Percentiles rank a stretch among this genome's conserved stretches.
Conservation (phyloP, 1,284 basidiomycete species). For the Cystobasidium slooffiae region DNA sequence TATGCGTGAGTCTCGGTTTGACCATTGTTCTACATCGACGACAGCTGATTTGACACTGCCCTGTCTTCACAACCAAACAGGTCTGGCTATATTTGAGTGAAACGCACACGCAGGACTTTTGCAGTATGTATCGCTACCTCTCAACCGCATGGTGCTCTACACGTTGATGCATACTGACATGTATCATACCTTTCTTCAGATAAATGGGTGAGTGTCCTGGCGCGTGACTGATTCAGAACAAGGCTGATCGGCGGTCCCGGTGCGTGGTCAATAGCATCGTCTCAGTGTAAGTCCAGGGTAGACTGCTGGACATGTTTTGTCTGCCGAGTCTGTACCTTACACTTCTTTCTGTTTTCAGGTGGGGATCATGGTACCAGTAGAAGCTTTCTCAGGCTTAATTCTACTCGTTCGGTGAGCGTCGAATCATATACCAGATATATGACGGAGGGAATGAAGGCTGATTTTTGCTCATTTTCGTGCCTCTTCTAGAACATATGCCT, state of each 20-base stretch:
- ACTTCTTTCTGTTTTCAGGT: background rate
- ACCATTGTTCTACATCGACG: background rate
- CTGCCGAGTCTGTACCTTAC: background rate
- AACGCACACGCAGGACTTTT: conserved; percentile 4
- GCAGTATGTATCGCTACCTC: background rate
- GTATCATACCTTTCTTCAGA: background rate
- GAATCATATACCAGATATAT: background rate
- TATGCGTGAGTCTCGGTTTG: conserved; percentile 3
- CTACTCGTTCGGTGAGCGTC: conserved; percentile 25
- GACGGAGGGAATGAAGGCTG: background rate
- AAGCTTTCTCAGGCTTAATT: conserved; percentile 22
- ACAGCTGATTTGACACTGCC: background rate
- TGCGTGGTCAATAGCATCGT: conserved; percentile 12
- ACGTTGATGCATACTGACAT: background rate
- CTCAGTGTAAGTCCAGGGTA: background rate
- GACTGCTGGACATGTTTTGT: background rate
- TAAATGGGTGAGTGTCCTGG: conserved; percentile 4
- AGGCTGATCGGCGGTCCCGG: background rate
- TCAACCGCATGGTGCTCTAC: background rate
- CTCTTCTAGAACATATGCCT: conserved; percentile 17
- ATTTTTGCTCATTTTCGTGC: background rate
- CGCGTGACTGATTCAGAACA: background rate
- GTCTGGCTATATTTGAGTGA: conserved; percentile 23
- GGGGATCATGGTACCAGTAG: conserved; percentile 24
- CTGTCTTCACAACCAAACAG: background rate